phyloP scores from a whole-genome alignment of 768 basidiomycete genomes.

The Hypholoma fasciculare region DNA sequence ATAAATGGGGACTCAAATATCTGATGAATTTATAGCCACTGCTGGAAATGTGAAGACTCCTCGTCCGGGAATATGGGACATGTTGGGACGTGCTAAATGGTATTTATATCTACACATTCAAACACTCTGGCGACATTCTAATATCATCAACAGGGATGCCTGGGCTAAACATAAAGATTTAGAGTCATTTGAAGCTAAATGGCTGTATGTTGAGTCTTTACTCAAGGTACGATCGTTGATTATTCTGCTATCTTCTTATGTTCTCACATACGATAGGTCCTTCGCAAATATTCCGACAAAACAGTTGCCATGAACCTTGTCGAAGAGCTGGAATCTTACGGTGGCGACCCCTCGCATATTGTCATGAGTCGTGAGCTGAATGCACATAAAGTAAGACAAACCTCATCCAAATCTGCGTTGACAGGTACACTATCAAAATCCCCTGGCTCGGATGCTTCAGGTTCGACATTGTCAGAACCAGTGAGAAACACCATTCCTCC shows the following conservation, averaged over 20 bases:
- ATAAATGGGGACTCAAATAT: background rate
- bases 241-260: background rate
- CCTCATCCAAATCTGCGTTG: background rate
- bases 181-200: slow-evolving; percentile 78
- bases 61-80: slow-evolving; percentile 87
- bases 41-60: slow-evolving; percentile 81
- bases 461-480: slow-evolving; percentile 58
- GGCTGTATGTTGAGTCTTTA: slow-evolving; percentile 86
- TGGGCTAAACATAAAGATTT: slow-evolving; percentile 94
- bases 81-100: slow-evolving; percentile 95
- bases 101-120: background rate
- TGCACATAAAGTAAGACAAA: background rate
- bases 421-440: slow-evolving; percentile 49
- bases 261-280: slow-evolving; percentile 48
- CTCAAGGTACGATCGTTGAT: slow-evolving; percentile 59
- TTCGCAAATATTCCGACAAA: slow-evolving; percentile 82
- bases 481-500: slow-evolving; percentile 14
- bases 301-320: slow-evolving; percentile 75
- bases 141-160: slow-evolving; percentile 66
- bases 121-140: background rate
- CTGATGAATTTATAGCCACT: slow-evolving; percentile 57
- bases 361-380: slow-evolving; percentile 59
- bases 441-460: slow-evolving; percentile 61
- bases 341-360: slow-evolving; percentile 64
- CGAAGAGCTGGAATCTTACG: slow-evolving; percentile 75